phyloP scores from a whole-genome alignment of 2,329 filamentous ascomycete genomes.

The Pseudohalonectria lignicola region DNA sequence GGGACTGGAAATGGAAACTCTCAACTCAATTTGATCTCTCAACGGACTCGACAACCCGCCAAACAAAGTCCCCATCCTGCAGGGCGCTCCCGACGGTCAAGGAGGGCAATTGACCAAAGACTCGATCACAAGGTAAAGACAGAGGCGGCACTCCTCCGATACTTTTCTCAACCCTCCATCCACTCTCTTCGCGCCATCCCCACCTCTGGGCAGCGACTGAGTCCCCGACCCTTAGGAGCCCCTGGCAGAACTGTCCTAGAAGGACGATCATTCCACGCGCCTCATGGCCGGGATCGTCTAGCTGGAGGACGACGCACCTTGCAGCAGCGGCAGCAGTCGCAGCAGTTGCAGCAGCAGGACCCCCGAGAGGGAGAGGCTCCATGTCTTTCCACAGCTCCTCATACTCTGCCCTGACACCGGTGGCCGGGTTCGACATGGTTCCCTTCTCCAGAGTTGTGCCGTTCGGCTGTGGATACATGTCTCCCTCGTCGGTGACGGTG shows the following conservation, averaged over 20 bases:
- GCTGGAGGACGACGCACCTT: constrained; percentile 27
- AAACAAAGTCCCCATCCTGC: constrained; percentile 7
- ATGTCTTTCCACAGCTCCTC: constrained; percentile 53
- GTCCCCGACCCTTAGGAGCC: constrained; percentile 33
- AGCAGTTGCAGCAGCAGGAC: not conserved
- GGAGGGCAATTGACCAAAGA: constrained; percentile 7
- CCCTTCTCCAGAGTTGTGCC: constrained; percentile 44
- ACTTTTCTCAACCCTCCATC: constrained; percentile 27
- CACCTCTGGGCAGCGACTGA: constrained; percentile 41
- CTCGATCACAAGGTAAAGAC: constrained; percentile 23
- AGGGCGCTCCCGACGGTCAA: constrained; percentile 11
- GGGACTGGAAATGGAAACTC: too few species aligned
- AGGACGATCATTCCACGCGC: constrained; percentile 39
- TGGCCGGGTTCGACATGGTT: constrained; percentile 45
- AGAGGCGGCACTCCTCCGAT: too few species aligned
- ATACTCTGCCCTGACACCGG: constrained; percentile 40
- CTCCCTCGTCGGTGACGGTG: constrained; percentile 39
- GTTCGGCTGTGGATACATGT: constrained; percentile 35
- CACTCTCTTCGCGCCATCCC: constrained; percentile 24
- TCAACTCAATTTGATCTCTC: too few species aligned
- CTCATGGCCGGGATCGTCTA: constrained; percentile 18
- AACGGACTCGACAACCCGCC: constrained; percentile 3
- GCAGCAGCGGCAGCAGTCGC: not conserved
- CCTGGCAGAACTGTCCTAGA: constrained; percentile 45
- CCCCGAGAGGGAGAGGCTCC: constrained; percentile 14